Percentiles rank a stretch among this genome's conserved stretches.
phyloP scores from a whole-genome alignment of 345 rosid species.

The Gossypium raimondii region DNA sequence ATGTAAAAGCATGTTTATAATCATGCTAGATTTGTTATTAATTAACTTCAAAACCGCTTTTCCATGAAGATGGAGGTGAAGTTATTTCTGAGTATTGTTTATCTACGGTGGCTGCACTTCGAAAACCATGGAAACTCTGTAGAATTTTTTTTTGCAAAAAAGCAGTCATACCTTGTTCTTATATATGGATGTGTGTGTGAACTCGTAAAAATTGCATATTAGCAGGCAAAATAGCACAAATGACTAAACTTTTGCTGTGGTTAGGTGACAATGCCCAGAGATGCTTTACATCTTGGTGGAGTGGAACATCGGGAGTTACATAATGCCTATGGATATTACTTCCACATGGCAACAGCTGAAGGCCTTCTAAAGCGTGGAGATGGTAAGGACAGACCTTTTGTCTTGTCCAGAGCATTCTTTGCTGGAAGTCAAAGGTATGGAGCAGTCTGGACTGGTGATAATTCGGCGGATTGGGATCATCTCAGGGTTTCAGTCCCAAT shows the following conservation, averaged over 20 bases:
- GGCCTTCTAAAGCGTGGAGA: conserved; percentile 90
- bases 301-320: conserved; percentile 92
- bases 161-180: background rate
- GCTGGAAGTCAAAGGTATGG: conserved; percentile 98
- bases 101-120: background rate
- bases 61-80: conserved; percentile 3
- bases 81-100: background rate
- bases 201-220: background rate
- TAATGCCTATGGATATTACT: conserved; percentile 87
- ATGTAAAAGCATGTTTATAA: background rate
- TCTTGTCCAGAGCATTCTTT: conserved; percentile 90
- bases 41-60: background rate
- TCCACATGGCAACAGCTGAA: conserved; percentile 96
- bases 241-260: conserved; percentile 5
- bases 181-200: background rate
- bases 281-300: conserved; percentile 79
- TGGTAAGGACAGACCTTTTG: conserved; percentile 93
- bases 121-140: background rate
- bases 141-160: background rate
- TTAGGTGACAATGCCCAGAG: conserved; percentile 97
- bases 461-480: conserved; percentile 94
- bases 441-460: conserved; percentile 98
- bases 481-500: conserved; percentile 95
- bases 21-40: background rate
- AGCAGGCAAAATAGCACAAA: background rate